Conservation (phyloP, 2,329 filamentous ascomycete species). For the Dactylellina haptotyla region DNA sequence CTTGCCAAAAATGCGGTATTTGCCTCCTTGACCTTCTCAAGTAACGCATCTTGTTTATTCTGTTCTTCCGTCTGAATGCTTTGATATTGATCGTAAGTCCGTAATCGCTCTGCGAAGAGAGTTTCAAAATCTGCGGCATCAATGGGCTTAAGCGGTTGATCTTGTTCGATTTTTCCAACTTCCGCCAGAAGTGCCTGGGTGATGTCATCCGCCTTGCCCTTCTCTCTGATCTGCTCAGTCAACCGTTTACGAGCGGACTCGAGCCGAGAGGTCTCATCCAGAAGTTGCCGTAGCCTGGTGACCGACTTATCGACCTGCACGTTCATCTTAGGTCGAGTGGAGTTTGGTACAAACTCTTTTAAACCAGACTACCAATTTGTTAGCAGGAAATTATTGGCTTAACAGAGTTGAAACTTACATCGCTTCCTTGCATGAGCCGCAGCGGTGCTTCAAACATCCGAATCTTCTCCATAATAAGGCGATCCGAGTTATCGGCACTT, state of each 20-base stretch:
- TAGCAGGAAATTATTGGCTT: not conserved
- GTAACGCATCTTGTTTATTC: conserved; percentile 77
- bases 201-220: conserved; percentile 86
- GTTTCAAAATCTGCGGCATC: conserved; percentile 90
- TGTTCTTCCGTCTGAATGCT: conserved; percentile 76
- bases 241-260: conserved; percentile 83
- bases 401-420: conserved; percentile 23
- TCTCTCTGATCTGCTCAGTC: conserved; percentile 80
- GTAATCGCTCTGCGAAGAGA: conserved; percentile 84
- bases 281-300: conserved; percentile 76
- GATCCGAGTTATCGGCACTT: conserved; percentile 73
- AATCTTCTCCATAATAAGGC: conserved; percentile 80
- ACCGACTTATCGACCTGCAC: conserved; percentile 82
- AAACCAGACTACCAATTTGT: conserved; percentile 35
- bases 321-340: conserved; percentile 79
- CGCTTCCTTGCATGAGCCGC: conserved; percentile 68
- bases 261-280: conserved; percentile 85
- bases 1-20: conserved; percentile 82
- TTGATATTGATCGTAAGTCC: conserved; percentile 79
- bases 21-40: conserved; percentile 75
- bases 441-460: conserved; percentile 79
- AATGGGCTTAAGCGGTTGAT: conserved; percentile 84
- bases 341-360: conserved; percentile 75
- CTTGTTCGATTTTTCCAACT: conserved; percentile 83
- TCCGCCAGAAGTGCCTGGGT: conserved; percentile 84